These are phyloP conservation scores for Candida namnaoensis DNA, from an alignment of 805 yeast species.

Conservation along the genomic window DNA sequence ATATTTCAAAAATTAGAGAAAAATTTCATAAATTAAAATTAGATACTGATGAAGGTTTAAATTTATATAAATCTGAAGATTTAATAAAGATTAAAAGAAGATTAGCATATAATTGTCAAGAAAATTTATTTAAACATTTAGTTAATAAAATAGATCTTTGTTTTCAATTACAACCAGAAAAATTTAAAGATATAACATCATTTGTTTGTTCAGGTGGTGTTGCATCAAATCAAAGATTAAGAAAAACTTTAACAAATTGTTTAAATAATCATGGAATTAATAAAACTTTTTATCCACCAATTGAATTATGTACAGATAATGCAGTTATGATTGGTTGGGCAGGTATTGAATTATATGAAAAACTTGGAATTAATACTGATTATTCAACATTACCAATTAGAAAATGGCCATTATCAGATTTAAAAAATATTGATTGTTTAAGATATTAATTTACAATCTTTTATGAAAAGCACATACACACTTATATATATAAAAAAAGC, in stretches of 20 bases:
- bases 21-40: slow-evolving; percentile 13
- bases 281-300: slow-evolving; percentile 59
- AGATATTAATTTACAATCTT: slow-evolving; percentile 1
- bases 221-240: slow-evolving; percentile 58
- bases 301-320: slow-evolving; percentile 81
- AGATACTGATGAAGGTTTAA: slow-evolving; percentile 12
- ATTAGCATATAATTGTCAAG: slow-evolving; percentile 53
- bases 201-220: slow-evolving; percentile 94
- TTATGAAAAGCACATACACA: too few species aligned
- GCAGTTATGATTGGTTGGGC: slow-evolving; percentile 98
- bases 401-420: slow-evolving; percentile 72
- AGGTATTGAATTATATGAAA: slow-evolving; percentile 79
- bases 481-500: slow-evolving; percentile 2
- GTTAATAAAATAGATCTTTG: slow-evolving; percentile 53
- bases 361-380: slow-evolving; percentile 29
- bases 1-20: slow-evolving; percentile 41
- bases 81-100: slow-evolving; percentile 24
- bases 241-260: slow-evolving; percentile 35
- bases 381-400: slow-evolving; percentile 55
- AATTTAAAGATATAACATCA: slow-evolving; percentile 33
- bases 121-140: slow-evolving; percentile 64
- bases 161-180: slow-evolving; percentile 28
- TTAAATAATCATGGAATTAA: slow-evolving; percentile 23
- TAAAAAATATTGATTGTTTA: slow-evolving; percentile 12
- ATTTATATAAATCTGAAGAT: slow-evolving; percentile 11